Evolutionary conservation across 257 asterid species (phyloP), one percentile per base, ranked within the genome.

Genomic region (Fraxinus excelsior): DNA sequence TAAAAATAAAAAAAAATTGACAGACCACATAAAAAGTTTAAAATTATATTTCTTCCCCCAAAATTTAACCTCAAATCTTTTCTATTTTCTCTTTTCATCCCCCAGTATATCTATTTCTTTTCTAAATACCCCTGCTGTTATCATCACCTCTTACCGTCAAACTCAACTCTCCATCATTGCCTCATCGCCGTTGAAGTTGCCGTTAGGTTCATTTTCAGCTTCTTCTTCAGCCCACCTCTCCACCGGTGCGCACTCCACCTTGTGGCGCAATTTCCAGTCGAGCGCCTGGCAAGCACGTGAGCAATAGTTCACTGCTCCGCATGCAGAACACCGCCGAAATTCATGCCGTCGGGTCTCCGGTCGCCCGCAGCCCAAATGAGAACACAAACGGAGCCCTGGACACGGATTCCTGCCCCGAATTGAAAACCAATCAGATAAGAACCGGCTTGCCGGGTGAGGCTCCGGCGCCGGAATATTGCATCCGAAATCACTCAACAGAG

Each of bases 271-370:
- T 58, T 79, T 79, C 82, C 82, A 79, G 60, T 79, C 82, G 5
- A 79, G 70, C 62, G 82, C 82, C 73, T 79, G 82, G 71, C 82
- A 79, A 6, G 82, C 82, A 35, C 82, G 82, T 14, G 82, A 79
- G 82, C 82, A 79, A 28, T 79, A 79, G 67, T 73, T 74, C 73
- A 79, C 82, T 7, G 64, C 37, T 14, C 82, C 75, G 40, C 82
- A 79, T 5, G 34, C 79, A n/a, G 79, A 76, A 32, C 79, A 76
- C 67, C 79, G 60, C 32, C 79, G 73, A n/a, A 67, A 76, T 34
- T 76, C 79, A 53, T 67, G 74, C 67, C 74, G 18, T 38, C 79
- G 46, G 1, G 79, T 76, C 68, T 76, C 79, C 23, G 79, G 79
- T 76, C 79, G 31, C 64, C 79, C 79, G 72, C 79, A 76, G 34